Evolutionary conservation across 2,329 filamentous ascomycete genomes (phyloP), one percentile per base, ranked within the genome.

Genomic region (Ilyonectria mors-panacis): DNA sequence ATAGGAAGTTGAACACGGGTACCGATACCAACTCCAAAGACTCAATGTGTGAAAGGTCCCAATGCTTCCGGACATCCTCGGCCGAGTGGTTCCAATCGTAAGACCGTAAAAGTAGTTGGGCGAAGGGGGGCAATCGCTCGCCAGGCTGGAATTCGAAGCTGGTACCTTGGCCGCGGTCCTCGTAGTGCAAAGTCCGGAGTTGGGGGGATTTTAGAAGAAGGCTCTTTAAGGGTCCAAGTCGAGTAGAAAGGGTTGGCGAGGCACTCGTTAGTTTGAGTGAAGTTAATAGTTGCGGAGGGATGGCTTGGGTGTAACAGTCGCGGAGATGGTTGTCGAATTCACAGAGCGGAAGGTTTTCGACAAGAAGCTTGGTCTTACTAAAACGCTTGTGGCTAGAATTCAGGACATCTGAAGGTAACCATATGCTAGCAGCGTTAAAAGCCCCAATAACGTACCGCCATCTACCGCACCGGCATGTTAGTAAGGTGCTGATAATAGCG

Each of bases 51-150:
- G 83, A 82, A 66, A 87, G 82, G 70, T 86, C 80, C 85, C 85
- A 87, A 63, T 86, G 83, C 19, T 66, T 69, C 1, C 63, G 69
- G 6, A 85, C 83, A 4, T 81, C 80, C 3, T 79, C 75, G 0
- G 70, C 54, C 1, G 75, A 75, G 67, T 87, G 85, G 10, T 80
- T 76, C 85, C 85, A 87, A 75, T 86, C 82, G 68, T 87, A 87
- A 2, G 83, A 85, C 55, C 80, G 80, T 42, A 87, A 74, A 1
- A 73, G 75, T 4, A 87, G 75, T 8, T 83, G 79, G 21, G 70
- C 72, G 6, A 87, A 72, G 0, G 84, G 74, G 1, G 85, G 85
- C 26, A 87, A 73, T 12, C 82, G 78, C 61, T 87, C 84, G 19
- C 72, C 75, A 0, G 66, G 67, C 0, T 59, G 44, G 35, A 87